Percentiles rank a stretch among this genome's conserved stretches.
phyloP scores from a whole-genome alignment of 768 basidiomycete species.

The Mycena latifolia region DNA sequence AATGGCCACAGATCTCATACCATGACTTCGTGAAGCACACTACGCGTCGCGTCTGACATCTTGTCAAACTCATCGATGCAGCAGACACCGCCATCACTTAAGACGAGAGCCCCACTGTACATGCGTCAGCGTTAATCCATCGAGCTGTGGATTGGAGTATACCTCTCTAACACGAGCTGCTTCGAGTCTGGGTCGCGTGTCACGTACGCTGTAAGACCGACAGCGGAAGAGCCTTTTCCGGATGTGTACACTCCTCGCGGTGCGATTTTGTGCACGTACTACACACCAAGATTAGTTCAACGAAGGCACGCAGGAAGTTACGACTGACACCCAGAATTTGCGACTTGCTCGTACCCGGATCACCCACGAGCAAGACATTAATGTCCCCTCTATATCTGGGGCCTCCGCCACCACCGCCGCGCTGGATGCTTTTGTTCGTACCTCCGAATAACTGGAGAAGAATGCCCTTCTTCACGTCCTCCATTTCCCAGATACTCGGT shows the following conservation, averaged over 20 bases:
- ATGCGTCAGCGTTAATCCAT: slow-evolving; percentile 19
- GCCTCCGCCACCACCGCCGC: slow-evolving; percentile 95
- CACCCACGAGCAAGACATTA: slow-evolving; percentile 96
- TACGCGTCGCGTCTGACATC: slow-evolving; percentile 97
- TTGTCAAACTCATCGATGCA: slow-evolving; percentile 99
- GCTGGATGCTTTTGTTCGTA: slow-evolving; percentile 94
- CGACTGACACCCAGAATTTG: slow-evolving; percentile 88
- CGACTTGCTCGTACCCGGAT: slow-evolving; percentile 97
- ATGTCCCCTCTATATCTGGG: slow-evolving; percentile 98
- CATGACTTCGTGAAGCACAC: slow-evolving; percentile 99
- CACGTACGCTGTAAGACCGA: slow-evolving; percentile 98
- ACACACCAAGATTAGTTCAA: slow-evolving; percentile 25
- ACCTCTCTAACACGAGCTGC: slow-evolving; percentile 98
- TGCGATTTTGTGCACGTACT: slow-evolving; percentile 99
- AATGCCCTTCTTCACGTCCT: slow-evolving; percentile 99
- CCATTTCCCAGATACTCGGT: slow-evolving; percentile 98
- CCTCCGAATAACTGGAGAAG: slow-evolving; percentile 96
- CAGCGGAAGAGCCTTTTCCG: slow-evolving; percentile 98
- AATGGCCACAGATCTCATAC: slow-evolving; percentile 52
- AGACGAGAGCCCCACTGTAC: slow-evolving; percentile 88
- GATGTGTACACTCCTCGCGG: slow-evolving; percentile 98
- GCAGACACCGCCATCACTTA: slow-evolving; percentile 97
- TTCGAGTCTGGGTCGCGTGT: slow-evolving; percentile 98
- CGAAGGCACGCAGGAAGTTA: not conserved
- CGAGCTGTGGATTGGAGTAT: not conserved